These are phyloP conservation scores for Geoglossum cookeanum DNA, from an alignment of 2,329 filamentous ascomycete species.

Conservation along the genomic window DNA sequence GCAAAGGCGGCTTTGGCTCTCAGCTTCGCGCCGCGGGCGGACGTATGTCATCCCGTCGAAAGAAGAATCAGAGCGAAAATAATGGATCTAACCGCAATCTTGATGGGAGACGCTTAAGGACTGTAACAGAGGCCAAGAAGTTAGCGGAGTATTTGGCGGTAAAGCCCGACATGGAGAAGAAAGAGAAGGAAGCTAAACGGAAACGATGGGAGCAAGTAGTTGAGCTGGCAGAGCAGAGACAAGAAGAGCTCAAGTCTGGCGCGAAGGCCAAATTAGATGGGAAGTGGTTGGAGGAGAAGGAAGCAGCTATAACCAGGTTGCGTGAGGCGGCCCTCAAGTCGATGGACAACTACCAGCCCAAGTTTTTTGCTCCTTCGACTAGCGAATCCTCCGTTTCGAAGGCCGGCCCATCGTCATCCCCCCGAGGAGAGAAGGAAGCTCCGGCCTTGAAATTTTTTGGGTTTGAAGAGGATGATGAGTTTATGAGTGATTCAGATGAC, in stretches of 20 bases:
- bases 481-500: slow-evolving; percentile 46
- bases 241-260: slow-evolving; percentile 65
- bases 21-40: slow-evolving; percentile 92
- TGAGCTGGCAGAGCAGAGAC: slow-evolving; percentile 60
- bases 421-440: slow-evolving; percentile 19
- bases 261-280: slow-evolving; percentile 57
- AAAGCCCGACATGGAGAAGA: slow-evolving; percentile 92
- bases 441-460: slow-evolving; percentile 41
- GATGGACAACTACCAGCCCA: slow-evolving; percentile 44
- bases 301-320: slow-evolving; percentile 71
- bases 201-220: slow-evolving; percentile 80
- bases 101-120: slow-evolving; percentile 74
- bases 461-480: slow-evolving; percentile 64
- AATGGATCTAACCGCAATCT: slow-evolving; percentile 86
- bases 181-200: slow-evolving; percentile 71
- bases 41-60: slow-evolving; percentile 93
- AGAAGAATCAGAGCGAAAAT: slow-evolving; percentile 61
- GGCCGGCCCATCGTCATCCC: slow-evolving; percentile 31
- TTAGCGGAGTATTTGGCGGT: slow-evolving; percentile 87
- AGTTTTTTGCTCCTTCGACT: slow-evolving; percentile 3
- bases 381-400: slow-evolving; percentile 3
- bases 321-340: slow-evolving; percentile 53
- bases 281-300: slow-evolving; percentile 89
- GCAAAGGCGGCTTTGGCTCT: slow-evolving; percentile 94
- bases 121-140: slow-evolving; percentile 86